These are phyloP conservation scores for Phyllosticta citribraziliensis DNA, from an alignment of 2,329 filamentous ascomycete species.

Conservation along the genomic window DNA sequence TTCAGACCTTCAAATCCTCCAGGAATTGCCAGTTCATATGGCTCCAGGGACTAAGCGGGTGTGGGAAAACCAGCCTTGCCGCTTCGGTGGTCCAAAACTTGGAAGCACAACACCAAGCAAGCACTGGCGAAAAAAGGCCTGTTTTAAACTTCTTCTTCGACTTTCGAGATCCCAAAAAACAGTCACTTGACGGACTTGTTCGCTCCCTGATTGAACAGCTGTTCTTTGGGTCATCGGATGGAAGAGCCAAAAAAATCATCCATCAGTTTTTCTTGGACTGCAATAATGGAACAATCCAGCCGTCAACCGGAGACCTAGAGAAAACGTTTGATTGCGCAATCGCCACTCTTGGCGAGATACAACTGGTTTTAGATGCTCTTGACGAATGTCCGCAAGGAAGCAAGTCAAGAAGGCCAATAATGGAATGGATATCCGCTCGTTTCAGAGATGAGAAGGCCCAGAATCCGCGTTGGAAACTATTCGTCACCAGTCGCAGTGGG, in stretches of 20 bases:
- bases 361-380: not conserved
- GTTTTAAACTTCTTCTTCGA: not conserved
- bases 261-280: not conserved
- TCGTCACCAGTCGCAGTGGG: not conserved
- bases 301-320: not conserved
- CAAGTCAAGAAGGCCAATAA: not conserved
- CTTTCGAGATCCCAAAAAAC: not conserved
- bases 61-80: not conserved
- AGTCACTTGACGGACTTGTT: not conserved
- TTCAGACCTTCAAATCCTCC: not conserved
- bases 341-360: not conserved
- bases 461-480: not conserved
- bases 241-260: not conserved
- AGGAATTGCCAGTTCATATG: not conserved
- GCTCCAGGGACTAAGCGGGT: not conserved
- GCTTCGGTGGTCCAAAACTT: not conserved
- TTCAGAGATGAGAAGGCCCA: not conserved
- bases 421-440: not conserved
- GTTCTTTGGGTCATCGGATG: not conserved
- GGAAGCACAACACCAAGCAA: too few relatives aligned
- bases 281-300: not conserved
- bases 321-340: not conserved
- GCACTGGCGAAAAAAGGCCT: not conserved
- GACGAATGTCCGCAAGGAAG: not conserved
- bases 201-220: not conserved